A percentile compares a stretch with the other conserved stretches of the same genome.
phyloP scores from a whole-genome alignment of 2,329 filamentous ascomycete genomes.

The Cercospora nicotianae region DNA sequence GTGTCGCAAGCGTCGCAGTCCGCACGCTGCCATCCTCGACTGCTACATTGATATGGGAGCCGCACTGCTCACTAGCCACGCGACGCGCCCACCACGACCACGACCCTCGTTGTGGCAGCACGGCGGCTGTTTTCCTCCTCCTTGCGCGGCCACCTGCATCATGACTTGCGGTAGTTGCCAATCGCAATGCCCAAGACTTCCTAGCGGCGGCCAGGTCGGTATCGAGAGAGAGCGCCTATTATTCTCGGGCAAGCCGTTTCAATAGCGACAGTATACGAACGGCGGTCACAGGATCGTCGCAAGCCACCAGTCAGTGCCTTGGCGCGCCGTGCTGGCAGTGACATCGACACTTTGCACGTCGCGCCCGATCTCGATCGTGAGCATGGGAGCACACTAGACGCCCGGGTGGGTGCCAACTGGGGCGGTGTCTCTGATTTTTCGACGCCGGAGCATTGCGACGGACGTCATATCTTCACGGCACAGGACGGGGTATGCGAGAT shows the following conservation, averaged over 20 bases:
- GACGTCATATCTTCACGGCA: background rate
- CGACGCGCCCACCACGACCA: background rate
- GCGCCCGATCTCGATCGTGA: slow-evolving; percentile 1
- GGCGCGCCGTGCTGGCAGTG: background rate
- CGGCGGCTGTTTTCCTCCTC: background rate
- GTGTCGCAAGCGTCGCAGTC: background rate
- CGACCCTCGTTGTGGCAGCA: background rate
- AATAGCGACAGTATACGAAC: background rate
- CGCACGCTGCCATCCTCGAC: background rate
- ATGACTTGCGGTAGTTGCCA: background rate
- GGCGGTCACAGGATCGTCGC: slow-evolving; percentile 7
- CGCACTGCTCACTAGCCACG: background rate
- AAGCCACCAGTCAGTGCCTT: background rate
- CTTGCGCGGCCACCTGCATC: background rate
- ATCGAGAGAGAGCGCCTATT: background rate
- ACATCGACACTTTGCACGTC: background rate
- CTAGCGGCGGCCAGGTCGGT: background rate
- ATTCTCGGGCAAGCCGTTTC: background rate
- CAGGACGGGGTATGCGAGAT: background rate
- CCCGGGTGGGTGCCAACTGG: background rate
- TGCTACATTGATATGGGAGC: background rate
- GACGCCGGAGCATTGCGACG: background rate
- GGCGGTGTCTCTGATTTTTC: background rate
- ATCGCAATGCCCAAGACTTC: background rate
- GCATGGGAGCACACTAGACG: background rate